Evolutionary conservation across 2,329 filamentous ascomycete species (phyloP).

Genomic region (Magnaporthiopsis incrustans): DNA sequence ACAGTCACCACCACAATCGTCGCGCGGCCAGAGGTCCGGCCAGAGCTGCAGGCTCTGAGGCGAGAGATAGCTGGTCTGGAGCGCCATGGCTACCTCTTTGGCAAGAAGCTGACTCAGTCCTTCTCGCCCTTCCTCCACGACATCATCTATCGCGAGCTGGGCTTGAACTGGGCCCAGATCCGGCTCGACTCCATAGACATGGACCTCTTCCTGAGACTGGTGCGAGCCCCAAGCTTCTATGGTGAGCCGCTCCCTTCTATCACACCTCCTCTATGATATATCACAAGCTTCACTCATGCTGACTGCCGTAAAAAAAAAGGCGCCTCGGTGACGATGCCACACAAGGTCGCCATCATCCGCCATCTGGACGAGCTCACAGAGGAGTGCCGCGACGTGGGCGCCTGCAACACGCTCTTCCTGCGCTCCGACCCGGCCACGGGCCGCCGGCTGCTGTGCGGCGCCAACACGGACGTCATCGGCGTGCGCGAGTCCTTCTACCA

Average conservation of each 20-base stretch:
- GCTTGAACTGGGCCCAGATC: slow-evolving; percentile 42
- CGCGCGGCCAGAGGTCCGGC: too few species aligned
- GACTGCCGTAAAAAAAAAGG: slow-evolving; percentile 30
- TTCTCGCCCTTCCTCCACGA: slow-evolving; percentile 47
- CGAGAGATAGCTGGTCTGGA: slow-evolving; percentile 20
- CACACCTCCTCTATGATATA: too few species aligned
- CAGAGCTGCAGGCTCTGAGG: too few species aligned
- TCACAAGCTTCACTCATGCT: too few species aligned
- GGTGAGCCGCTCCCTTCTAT: slow-evolving; percentile 28
- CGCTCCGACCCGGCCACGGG: slow-evolving; percentile 36
- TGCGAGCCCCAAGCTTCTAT: slow-evolving; percentile 52
- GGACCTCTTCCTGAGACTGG: slow-evolving; percentile 38
- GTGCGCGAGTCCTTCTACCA: slow-evolving; percentile 64
- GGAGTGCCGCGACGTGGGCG: slow-evolving; percentile 65
- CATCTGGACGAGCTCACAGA: slow-evolving; percentile 66
- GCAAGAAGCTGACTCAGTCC: slow-evolving; percentile 46
- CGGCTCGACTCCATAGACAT: slow-evolving; percentile 46
- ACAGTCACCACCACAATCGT: too few species aligned
- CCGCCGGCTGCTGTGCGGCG: slow-evolving; percentile 53
- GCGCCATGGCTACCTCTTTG: slow-evolving; percentile 47
- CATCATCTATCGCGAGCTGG: slow-evolving; percentile 42
- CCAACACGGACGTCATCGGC: slow-evolving; percentile 76
- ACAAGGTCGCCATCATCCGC: slow-evolving; percentile 69
- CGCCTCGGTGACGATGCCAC: slow-evolving; percentile 73
- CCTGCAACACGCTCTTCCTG: slow-evolving; percentile 73